Percentiles rank a stretch among this genome's conserved stretches.
phyloP scores from a whole-genome alignment of 2,329 filamentous ascomycete genomes.

The Clarireedia hainanense region DNA sequence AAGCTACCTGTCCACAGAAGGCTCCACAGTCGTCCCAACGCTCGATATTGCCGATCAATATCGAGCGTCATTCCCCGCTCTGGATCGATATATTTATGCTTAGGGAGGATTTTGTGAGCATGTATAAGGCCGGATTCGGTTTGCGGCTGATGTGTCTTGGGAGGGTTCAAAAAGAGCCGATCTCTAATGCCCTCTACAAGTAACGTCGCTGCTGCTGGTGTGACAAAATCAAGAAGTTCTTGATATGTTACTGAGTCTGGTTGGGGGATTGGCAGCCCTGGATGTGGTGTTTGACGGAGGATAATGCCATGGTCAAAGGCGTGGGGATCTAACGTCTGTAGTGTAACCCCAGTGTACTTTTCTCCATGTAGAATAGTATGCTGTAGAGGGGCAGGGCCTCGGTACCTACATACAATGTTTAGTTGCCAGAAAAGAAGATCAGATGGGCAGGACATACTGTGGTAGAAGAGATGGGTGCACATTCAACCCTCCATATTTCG shows the following conservation, averaged over 20 bases:
- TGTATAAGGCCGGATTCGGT: conserved; percentile 33
- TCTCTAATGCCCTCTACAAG: conserved; percentile 58
- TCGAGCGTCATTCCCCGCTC: conserved; percentile 42
- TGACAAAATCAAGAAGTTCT: conserved; percentile 47
- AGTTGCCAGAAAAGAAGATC: not conserved
- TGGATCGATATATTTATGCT: conserved; percentile 58
- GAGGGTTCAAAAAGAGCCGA: conserved; percentile 57
- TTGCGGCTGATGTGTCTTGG: conserved; percentile 29
- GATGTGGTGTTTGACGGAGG: conserved; percentile 57
- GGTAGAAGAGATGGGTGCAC: conserved; percentile 88
- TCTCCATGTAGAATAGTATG: conserved; percentile 65
- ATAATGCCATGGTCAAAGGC: conserved; percentile 74
- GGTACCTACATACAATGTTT: conserved; percentile 45
- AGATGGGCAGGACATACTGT: conserved; percentile 44
- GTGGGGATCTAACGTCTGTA: conserved; percentile 76
- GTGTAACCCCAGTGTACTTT: conserved; percentile 61
- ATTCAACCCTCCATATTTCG: conserved; percentile 83
- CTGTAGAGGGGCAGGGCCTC: conserved; percentile 79
- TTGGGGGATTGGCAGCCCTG: conserved; percentile 38
- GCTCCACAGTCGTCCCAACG: conserved; percentile 63
- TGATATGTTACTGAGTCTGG: conserved; percentile 38
- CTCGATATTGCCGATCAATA: conserved; percentile 47
- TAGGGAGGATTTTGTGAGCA: conserved; percentile 66
- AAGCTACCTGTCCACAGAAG: conserved; percentile 17
- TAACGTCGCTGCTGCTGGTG: conserved; percentile 59